Percentiles rank a stretch among this genome's conserved stretches.
Conservation (phyloP, 257 asterid species). For the Lycium ferocissimum region DNA sequence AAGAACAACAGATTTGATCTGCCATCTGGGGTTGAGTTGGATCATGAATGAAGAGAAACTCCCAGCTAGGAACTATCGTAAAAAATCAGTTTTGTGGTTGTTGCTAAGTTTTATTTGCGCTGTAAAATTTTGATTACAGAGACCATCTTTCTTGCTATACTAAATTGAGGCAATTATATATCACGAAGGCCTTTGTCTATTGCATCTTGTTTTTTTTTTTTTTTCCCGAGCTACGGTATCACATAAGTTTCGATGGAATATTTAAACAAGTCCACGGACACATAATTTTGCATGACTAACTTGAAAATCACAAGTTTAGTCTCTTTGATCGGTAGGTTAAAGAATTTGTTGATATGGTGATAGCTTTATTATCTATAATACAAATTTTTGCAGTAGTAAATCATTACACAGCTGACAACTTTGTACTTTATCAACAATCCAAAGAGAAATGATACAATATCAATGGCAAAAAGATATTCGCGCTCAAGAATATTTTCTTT, state of each 20-base stretch:
- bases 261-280: not conserved
- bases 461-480: not conserved
- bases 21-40: conserved; percentile 71
- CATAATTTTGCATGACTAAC: not conserved
- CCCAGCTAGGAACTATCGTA: not conserved
- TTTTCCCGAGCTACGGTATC: not conserved
- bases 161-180: not conserved
- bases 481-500: not conserved
- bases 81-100: not conserved
- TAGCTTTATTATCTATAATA: not conserved
- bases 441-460: not conserved
- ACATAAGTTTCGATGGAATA: not conserved
- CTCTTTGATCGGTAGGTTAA: not conserved
- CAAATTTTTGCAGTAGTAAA: not conserved
- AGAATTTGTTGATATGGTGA: not conserved
- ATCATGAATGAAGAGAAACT: conserved; percentile 42
- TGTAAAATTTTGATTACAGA: not conserved
- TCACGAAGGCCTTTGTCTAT: not conserved
- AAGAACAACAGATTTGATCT: conserved; percentile 56
- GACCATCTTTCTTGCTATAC: not conserved
- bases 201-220: not conserved
- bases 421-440: not conserved
- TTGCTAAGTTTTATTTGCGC: not conserved
- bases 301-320: not conserved
- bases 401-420: not conserved